Base-by-base conservation (phyloP, 495 filamentous ascomycete genomes). In the Penicillium longicatenatum region DNA sequence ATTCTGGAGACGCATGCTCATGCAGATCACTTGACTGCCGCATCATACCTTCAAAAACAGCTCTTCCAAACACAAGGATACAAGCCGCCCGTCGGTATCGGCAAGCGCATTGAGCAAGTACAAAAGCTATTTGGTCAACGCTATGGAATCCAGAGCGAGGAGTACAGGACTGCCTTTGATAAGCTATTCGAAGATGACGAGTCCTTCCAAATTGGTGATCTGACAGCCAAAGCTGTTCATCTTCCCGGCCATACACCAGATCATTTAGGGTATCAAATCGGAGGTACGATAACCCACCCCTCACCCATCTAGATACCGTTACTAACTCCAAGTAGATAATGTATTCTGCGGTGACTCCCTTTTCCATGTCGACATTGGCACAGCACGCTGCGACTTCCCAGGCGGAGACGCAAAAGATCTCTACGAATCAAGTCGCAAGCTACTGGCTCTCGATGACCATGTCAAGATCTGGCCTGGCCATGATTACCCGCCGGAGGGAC, bases 1-100 rank as follows among this genome's bases (percentile, higher is more conserved):
- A 78, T 87, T 30, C 73, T 87, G 19, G 85, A 87, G 62, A 86
- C 85, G 0, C 84, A 86, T 61, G 77, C 75, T 12, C 85, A 88
- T 61, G 85, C 85, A 43, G 84, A 86, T 69, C 84, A 87, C 61
- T 65, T 86, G n/a, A 86, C 82, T 1, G 78, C 84, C 0, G 67
- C 83, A 0, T 68, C 66, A 6, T 88, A 86, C 55, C 70, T 88
- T 1, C 83, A 84, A 60, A 55, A 50, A 2, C 60, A 65, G 16
- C 75, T 87, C 5, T 55, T 49, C 1, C 49, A 65, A 7, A 37
- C 21, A 0, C 66, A 72, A 44, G 62, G 58, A 11, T 54, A 33
- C 4, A 70, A 59, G 12, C 62, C 66, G 9, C 61, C 79, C 6
- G 74, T 86, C 12, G 70, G 78, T 48, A 86, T 86, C 54, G 85